Conservation (phyloP, 495 filamentous ascomycete species). For the Clohesyomyces aquaticus region DNA sequence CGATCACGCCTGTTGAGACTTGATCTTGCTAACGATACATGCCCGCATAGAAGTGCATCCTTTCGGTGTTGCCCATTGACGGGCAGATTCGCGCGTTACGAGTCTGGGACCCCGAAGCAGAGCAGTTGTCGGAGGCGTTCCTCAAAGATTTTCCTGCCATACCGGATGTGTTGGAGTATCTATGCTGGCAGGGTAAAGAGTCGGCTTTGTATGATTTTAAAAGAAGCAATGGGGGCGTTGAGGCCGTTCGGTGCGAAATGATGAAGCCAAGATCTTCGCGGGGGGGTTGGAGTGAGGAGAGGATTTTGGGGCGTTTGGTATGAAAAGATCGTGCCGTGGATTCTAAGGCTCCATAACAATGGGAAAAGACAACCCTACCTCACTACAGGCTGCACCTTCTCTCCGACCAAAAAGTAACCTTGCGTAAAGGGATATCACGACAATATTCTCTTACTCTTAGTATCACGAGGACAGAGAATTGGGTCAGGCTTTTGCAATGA, state of each 20-base stretch:
- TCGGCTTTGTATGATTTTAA: conserved; percentile 23
- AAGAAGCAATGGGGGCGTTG: conserved; percentile 13
- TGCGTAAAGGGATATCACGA: too few relatives aligned
- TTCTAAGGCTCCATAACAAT: too few relatives aligned
- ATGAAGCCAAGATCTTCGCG: background rate
- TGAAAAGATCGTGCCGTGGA: too few relatives aligned
- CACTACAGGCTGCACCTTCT: too few relatives aligned
- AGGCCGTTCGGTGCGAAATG: conserved; percentile 15
- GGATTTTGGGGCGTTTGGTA: conserved; percentile 25
- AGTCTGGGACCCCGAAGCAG: conserved; percentile 15
- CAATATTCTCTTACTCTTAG: too few relatives aligned
- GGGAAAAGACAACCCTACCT: too few relatives aligned
- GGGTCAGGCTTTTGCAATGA: too few relatives aligned
- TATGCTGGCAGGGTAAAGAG: conserved; percentile 22
- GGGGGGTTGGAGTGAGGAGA: conserved; percentile 16
- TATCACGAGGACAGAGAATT: too few relatives aligned
- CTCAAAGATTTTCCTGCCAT: conserved; percentile 21
- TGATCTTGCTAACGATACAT: background rate
- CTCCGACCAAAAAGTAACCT: too few relatives aligned
- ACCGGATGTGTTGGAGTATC: conserved; percentile 18
- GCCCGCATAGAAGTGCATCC: conserved; percentile 5
- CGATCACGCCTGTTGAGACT: background rate
- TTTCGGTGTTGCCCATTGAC: conserved; percentile 11
- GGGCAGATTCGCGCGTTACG: conserved; percentile 22
- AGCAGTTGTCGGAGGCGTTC: background rate